Conservation (phyloP, 805 yeast species). For the Diddensiella santjacobensis region DNA sequence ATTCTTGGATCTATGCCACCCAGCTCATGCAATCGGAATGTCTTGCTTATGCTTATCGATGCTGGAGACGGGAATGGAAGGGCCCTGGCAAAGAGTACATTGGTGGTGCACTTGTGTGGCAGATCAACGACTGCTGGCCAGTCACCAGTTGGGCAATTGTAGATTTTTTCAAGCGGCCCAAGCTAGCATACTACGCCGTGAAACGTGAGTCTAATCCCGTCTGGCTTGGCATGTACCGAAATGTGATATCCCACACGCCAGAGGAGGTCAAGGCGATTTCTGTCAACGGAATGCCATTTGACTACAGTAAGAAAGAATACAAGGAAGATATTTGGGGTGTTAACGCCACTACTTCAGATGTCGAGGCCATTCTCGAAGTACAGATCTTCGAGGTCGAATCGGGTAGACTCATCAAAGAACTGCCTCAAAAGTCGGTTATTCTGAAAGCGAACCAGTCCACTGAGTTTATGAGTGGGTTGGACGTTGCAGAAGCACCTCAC, state of each 20-base stretch:
- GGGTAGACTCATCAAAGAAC: slow-evolving; percentile 31
- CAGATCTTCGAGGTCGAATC: slow-evolving; percentile 33
- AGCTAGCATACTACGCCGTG: slow-evolving; percentile 46
- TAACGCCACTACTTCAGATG: slow-evolving; percentile 30
- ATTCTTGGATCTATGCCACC: slow-evolving; percentile 47
- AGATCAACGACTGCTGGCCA: slow-evolving; percentile 53
- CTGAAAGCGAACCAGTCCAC: slow-evolving; percentile 33
- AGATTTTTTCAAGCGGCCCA: slow-evolving; percentile 42
- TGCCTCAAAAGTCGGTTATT: slow-evolving; percentile 5
- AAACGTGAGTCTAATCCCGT: slow-evolving; percentile 41
- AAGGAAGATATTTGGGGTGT: slow-evolving; percentile 43
- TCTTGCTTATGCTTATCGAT: slow-evolving; percentile 43
- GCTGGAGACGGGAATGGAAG: slow-evolving; percentile 48
- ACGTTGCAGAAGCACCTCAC: slow-evolving; percentile 14
- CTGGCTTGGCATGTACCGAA: slow-evolving; percentile 37
- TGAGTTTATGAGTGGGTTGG: slow-evolving; percentile 27
- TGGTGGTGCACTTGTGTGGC: slow-evolving; percentile 54
- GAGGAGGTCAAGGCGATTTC: slow-evolving; percentile 18
- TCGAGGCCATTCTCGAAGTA: slow-evolving; percentile 29
- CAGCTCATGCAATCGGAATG: slow-evolving; percentile 53
- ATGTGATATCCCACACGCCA: slow-evolving; percentile 17
- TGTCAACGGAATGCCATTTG: slow-evolving; percentile 26
- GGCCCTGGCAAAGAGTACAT: slow-evolving; percentile 34
- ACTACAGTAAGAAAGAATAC: slow-evolving; percentile 29
- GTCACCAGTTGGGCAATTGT: slow-evolving; percentile 49